These are phyloP conservation scores for Mycena vulgaris DNA, from an alignment of 768 basidiomycete genomes.

Conservation along the genomic window DNA sequence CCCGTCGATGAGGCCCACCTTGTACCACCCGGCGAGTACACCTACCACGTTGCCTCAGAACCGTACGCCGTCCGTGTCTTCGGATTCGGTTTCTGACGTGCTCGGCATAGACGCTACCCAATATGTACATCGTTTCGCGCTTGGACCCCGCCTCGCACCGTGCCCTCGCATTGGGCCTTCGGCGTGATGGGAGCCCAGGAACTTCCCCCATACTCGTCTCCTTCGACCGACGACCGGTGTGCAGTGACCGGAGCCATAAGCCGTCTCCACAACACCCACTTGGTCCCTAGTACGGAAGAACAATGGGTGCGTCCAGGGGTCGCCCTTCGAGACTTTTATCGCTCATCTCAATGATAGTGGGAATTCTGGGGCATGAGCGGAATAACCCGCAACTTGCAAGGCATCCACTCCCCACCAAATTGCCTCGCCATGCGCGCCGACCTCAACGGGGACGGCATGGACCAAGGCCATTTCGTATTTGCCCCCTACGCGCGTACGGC, in stretches of 20 bases:
- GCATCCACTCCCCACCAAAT: not conserved
- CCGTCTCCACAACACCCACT: constrained; percentile 2
- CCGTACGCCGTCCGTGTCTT: constrained; percentile 3
- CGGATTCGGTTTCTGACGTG: not conserved
- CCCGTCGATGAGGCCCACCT: not conserved
- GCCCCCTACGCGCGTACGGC: too few relatives aligned
- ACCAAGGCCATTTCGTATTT: too few relatives aligned
- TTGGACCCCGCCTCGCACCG: not conserved
- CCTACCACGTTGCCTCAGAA: not conserved
- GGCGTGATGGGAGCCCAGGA: constrained; percentile 5
- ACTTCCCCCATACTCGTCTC: not conserved
- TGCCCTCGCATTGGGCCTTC: constrained; percentile 7
- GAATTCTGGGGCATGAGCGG: too few relatives aligned
- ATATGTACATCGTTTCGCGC: too few relatives aligned
- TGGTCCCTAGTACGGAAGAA: constrained; percentile 1
- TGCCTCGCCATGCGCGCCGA: constrained; percentile 26
- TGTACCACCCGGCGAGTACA: constrained; percentile 8
- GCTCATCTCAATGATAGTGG: too few relatives aligned
- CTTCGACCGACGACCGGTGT: constrained; percentile 10
- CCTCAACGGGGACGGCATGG: not conserved
- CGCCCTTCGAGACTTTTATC: too few relatives aligned
- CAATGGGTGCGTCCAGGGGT: too few relatives aligned
- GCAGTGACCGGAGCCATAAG: constrained; percentile 9
- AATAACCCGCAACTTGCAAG: too few relatives aligned
- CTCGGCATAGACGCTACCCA: constrained; percentile 4